Conservation (phyloP, 352 stramenopile species). For the Saprolegnia diclina region DNA sequence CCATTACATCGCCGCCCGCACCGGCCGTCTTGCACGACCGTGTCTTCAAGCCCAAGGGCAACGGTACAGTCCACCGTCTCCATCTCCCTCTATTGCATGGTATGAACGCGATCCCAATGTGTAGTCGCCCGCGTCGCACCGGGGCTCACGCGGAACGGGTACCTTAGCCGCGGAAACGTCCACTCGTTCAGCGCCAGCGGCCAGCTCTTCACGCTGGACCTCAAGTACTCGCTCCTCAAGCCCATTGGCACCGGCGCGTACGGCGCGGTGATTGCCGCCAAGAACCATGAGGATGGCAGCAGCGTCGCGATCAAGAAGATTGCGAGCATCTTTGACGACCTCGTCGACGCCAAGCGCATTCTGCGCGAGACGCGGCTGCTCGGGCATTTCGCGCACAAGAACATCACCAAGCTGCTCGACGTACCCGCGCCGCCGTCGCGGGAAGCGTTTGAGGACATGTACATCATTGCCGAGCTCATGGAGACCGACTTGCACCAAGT, state of each 20-base stretch:
- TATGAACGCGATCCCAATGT: not conserved
- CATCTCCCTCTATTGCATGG: not conserved
- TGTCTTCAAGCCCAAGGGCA: constrained; percentile 21
- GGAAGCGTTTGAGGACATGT: constrained; percentile 94
- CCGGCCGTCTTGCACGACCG: not conserved
- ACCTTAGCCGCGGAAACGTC: constrained; percentile 29
- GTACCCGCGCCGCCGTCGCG: constrained; percentile 86
- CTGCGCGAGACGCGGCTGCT: constrained; percentile 89
- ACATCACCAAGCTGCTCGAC: constrained; percentile 91
- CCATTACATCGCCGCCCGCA: constrained; percentile 4
- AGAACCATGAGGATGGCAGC: constrained; percentile 41
- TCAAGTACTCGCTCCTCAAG: constrained; percentile 85
- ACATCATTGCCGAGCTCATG: constrained; percentile 96
- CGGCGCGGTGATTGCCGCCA: constrained; percentile 85
- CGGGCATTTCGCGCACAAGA: constrained; percentile 84
- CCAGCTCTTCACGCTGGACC: constrained; percentile 81
- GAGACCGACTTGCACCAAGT: constrained; percentile 95
- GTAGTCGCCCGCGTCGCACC: constrained; percentile 19
- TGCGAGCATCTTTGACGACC: constrained; percentile 90
- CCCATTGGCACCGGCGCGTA: constrained; percentile 85
- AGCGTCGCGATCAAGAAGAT: constrained; percentile 95
- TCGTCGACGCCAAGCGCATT: constrained; percentile 98
- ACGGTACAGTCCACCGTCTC: no score
- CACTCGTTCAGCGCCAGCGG: constrained; percentile 75
- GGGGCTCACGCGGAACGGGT: not conserved